These are phyloP conservation scores for Pulveroboletus sp. DNA, from an alignment of 768 basidiomycete genomes.

Conservation along the genomic window DNA sequence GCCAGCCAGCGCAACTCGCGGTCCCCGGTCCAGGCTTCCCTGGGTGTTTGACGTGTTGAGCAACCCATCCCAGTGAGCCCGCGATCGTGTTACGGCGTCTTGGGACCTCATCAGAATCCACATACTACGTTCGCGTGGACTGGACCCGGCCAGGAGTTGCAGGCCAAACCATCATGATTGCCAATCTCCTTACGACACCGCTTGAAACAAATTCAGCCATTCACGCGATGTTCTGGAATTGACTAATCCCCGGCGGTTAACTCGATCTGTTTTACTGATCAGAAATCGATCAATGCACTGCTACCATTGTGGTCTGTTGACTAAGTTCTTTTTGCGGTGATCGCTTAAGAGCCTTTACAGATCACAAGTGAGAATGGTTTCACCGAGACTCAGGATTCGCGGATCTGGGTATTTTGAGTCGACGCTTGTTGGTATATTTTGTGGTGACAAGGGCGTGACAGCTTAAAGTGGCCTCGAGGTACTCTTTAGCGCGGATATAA, in stretches of 20 bases:
- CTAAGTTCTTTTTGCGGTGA: constrained; percentile 28
- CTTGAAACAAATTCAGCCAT: constrained; percentile 24
- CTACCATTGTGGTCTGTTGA: constrained; percentile 24
- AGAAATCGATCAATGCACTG: constrained; percentile 29
- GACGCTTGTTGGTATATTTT: constrained; percentile 21
- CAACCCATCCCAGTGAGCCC: constrained; percentile 13
- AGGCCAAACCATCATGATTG: constrained; percentile 26
- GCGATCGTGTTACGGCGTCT: constrained; percentile 17
- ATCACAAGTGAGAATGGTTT: constrained; percentile 27
- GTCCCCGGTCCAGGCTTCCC: constrained; percentile 6
- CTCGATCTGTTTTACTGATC: constrained; percentile 25
- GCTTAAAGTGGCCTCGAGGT: constrained; percentile 23
- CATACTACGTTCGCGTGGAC: constrained; percentile 7
- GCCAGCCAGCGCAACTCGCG: constrained; percentile 6
- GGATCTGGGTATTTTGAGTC: constrained; percentile 29
- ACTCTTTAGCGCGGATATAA: constrained; percentile 33
- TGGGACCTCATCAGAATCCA: constrained; percentile 1
- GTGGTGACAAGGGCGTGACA: constrained; percentile 27
- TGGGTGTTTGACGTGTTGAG: constrained; percentile 15
- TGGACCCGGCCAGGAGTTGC: constrained; percentile 7
- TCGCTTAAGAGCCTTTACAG: constrained; percentile 29
- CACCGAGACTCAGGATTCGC: constrained; percentile 27
- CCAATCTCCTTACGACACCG: constrained; percentile 32
- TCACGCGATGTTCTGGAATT: constrained; percentile 22
- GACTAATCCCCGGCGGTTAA: constrained; percentile 32